Conservation (phyloP, 768 basidiomycete genomes). For the Suillus subalutaceus region DNA sequence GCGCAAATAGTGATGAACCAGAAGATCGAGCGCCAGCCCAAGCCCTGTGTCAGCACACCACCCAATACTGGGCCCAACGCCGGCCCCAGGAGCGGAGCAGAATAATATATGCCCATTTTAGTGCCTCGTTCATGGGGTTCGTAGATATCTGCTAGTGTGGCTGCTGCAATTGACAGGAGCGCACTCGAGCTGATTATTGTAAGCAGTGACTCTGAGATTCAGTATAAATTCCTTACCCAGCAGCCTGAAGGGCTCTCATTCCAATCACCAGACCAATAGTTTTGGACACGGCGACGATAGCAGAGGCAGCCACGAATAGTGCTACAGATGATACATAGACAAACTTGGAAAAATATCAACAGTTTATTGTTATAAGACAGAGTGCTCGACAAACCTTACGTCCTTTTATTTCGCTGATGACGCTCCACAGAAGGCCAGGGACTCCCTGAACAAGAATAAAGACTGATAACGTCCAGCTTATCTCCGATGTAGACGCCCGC, state of each 20-base stretch:
- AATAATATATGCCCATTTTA: constrained; percentile 78
- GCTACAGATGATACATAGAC: constrained; percentile 59
- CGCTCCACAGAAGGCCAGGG: constrained; percentile 63
- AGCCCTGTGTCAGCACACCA: constrained; percentile 60
- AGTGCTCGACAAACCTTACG: constrained; percentile 50
- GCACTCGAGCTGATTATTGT: constrained; percentile 51
- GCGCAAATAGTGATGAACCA: constrained; percentile 74
- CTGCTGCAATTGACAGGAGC: constrained; percentile 68
- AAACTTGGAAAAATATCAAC: constrained; percentile 36
- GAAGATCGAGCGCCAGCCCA: constrained; percentile 79
- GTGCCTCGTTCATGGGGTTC: constrained; percentile 70
- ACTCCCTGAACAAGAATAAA: constrained; percentile 75
- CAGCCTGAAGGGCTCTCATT: constrained; percentile 67
- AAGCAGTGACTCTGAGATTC: not conserved
- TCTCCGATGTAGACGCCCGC: constrained; percentile 59
- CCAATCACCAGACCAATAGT: constrained; percentile 62
- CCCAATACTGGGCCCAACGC: constrained; percentile 40
- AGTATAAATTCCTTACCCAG: constrained; percentile 46
- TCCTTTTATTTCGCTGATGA: constrained; percentile 73
- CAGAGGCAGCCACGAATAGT: constrained; percentile 57
- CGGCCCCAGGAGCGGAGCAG: constrained; percentile 67
- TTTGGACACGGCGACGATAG: constrained; percentile 58
- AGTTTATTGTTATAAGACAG: not conserved
- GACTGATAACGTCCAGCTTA: constrained; percentile 69
- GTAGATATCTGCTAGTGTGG: constrained; percentile 73